A percentile compares a stretch with the other conserved stretches of the same genome.
phyloP scores from a whole-genome alignment of 768 basidiomycete genomes.

The Rhizopogon salebrosus region DNA sequence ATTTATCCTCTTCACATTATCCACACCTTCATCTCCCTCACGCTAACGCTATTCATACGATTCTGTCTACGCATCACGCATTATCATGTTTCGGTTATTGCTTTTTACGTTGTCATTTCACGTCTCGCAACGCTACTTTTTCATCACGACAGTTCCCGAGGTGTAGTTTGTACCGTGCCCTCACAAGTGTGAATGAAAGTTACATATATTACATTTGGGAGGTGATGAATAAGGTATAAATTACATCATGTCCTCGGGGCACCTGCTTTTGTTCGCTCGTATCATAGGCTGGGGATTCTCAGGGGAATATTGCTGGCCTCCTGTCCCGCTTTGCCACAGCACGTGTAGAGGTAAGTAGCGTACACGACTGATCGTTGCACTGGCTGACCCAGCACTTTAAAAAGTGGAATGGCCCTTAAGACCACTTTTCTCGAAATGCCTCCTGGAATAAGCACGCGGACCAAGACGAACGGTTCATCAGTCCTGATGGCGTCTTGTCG shows the following conservation, averaged over 20 bases:
- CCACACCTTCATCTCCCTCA: neutral
- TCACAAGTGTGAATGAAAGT: neutral
- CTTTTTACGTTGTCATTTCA: neutral
- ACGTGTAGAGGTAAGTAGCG: slow-evolving; percentile 21
- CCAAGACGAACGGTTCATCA: slow-evolving; percentile 14
- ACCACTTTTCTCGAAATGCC: slow-evolving; percentile 23
- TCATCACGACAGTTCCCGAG: neutral
- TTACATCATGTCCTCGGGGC: no score
- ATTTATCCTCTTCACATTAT: slow-evolving; percentile 5
- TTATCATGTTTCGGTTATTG: neutral
- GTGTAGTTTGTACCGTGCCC: neutral
- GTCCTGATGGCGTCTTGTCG: slow-evolving; percentile 11
- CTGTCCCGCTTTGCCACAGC: slow-evolving; percentile 5
- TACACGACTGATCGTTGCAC: neutral
- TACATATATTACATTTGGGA: no score
- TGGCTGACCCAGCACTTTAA: slow-evolving; percentile 5
- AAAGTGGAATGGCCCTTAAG: slow-evolving; percentile 21
- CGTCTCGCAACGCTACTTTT: neutral
- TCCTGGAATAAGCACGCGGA: slow-evolving; percentile 23
- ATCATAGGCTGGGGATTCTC: no score
- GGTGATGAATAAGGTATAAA: no score
- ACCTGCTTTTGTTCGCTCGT: no score
- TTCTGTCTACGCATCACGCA: slow-evolving; percentile 1
- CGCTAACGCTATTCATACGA: neutral
- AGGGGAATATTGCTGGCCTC: neutral